Evolutionary conservation across 805 yeast species (phyloP).

Genomic region (Pichia deserticola): DNA sequence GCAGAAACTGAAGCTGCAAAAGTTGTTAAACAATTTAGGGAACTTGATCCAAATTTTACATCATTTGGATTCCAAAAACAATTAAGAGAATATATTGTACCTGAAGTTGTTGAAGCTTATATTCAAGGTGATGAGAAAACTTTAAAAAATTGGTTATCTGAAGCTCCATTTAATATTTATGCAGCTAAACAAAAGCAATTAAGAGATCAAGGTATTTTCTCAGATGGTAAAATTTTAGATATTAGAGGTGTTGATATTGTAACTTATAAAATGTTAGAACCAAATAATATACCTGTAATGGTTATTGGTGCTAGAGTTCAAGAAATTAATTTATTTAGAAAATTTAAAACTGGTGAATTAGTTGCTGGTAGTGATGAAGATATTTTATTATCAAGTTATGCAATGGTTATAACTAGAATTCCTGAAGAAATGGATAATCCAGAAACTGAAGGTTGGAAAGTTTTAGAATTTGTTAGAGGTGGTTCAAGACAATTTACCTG

Average conservation of each 20-base stretch:
- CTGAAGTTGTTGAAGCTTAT: conserved; percentile 93
- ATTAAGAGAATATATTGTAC: conserved; percentile 85
- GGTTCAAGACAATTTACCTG: conserved; percentile 77
- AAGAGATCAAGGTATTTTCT: conserved; percentile 81
- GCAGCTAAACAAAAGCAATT: conserved; percentile 88
- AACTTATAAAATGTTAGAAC: conserved; percentile 80
- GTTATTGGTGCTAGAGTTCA: conserved; percentile 96
- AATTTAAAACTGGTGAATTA: conserved; percentile 84
- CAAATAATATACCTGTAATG: conserved; percentile 85
- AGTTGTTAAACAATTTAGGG: conserved; percentile 78
- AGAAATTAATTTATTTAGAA: conserved; percentile 84
- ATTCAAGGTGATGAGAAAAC: conserved; percentile 82
- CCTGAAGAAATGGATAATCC: conserved; percentile 87
- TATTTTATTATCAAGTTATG: conserved; percentile 88
- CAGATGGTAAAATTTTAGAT: conserved; percentile 88
- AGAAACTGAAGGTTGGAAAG: conserved; percentile 96
- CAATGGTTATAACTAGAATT: conserved; percentile 88
- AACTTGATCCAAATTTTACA: conserved; percentile 84
- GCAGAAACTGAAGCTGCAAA: conserved; percentile 95
- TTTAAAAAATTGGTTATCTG: conserved; percentile 87
- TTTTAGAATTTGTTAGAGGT: conserved; percentile 89
- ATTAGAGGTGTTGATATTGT: conserved; percentile 92
- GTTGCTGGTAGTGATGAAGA: conserved; percentile 96
- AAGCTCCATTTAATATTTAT: conserved; percentile 94
- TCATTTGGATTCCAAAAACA: conserved; percentile 72